Evolutionary conservation across 352 stramenopile species (phyloP).

Genomic region (Phytophthora idaei): DNA sequence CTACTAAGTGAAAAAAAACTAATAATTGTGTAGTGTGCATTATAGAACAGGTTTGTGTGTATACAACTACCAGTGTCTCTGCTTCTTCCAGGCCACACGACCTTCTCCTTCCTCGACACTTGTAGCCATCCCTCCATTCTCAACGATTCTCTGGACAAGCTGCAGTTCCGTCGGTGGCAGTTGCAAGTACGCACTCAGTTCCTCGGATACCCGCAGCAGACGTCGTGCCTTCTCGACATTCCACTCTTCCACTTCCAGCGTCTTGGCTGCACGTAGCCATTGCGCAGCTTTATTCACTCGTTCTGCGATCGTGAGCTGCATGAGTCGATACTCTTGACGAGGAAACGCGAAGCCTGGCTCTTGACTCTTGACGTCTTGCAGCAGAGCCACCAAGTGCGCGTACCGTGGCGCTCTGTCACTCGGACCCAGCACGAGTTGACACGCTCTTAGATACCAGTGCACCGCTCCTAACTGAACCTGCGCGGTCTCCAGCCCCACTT

Average conservation of each 20-base stretch:
- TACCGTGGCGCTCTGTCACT: slow-evolving; percentile 58
- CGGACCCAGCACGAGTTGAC: slow-evolving; percentile 59
- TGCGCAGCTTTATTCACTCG: slow-evolving; percentile 60
- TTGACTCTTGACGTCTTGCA: slow-evolving; percentile 56
- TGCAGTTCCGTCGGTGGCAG: slow-evolving; percentile 70
- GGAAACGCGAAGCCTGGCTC: slow-evolving; percentile 60
- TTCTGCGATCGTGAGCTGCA: slow-evolving; percentile 76
- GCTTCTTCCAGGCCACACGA: slow-evolving; percentile 36
- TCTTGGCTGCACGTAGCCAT: slow-evolving; percentile 74
- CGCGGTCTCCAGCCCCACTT: slow-evolving; percentile 60
- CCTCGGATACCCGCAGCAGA: slow-evolving; percentile 50
- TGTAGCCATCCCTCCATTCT: slow-evolving; percentile 1
- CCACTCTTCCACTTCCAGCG: slow-evolving; percentile 70
- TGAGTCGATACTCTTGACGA: slow-evolving; percentile 66
- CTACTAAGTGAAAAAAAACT: slow-evolving; percentile 1
- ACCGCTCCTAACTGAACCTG: slow-evolving; percentile 62
- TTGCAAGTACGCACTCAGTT: slow-evolving; percentile 70
- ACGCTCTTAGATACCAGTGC: slow-evolving; percentile 83
- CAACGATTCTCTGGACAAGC: slow-evolving; percentile 52
- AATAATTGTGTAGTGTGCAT: slow-evolving; percentile 4
- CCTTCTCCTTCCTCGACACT: slow-evolving; percentile 29
- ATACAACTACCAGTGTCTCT: slow-evolving; percentile 27
- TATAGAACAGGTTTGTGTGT: slow-evolving; percentile 28
- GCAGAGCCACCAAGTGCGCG: slow-evolving; percentile 67
- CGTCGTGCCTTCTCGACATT: slow-evolving; percentile 59